Evolutionary conservation across 345 rosid species (phyloP).

Genomic region (Sisymbrium irio): DNA sequence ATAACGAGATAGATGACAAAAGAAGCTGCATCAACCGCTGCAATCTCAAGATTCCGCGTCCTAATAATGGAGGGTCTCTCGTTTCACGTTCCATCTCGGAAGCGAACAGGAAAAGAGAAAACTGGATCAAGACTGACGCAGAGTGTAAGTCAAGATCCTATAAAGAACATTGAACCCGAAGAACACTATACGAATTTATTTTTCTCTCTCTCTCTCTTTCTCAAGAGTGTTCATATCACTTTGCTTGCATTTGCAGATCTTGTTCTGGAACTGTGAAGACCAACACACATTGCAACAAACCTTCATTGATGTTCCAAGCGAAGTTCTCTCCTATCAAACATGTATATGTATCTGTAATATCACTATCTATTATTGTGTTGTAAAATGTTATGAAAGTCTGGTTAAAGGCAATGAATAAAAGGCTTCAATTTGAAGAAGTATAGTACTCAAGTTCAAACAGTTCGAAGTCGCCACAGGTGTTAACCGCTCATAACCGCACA

Average conservation of each 20-base stretch:
- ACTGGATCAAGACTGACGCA: slow-evolving; percentile 35
- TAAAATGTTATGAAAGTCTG: not conserved
- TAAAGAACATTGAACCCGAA: not conserved
- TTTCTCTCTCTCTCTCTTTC: not conserved
- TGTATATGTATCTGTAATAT: not conserved
- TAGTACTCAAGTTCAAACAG: not conserved
- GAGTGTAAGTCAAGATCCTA: slow-evolving; percentile 30
- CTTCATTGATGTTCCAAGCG: not conserved
- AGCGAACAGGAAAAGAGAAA: slow-evolving; percentile 1
- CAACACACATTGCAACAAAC: slow-evolving; percentile 5
- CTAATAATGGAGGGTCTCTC: not conserved
- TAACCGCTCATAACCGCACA: not conserved
- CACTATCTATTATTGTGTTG: not conserved
- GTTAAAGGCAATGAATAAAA: slow-evolving; percentile 12
- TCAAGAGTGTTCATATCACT: not conserved
- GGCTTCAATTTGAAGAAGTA: not conserved
- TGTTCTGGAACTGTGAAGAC: slow-evolving; percentile 31
- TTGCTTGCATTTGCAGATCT: slow-evolving; percentile 27
- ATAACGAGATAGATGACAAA: not conserved
- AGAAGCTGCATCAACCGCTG: slow-evolving; percentile 1
- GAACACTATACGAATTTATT: not conserved
- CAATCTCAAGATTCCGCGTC: not conserved
- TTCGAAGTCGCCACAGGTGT: not conserved
- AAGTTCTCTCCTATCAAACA: slow-evolving; percentile 5
- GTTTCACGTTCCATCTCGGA: not conserved